Evolutionary conservation across 305 asterid species (phyloP).

Genomic region (Striga hermonthica): DNA sequence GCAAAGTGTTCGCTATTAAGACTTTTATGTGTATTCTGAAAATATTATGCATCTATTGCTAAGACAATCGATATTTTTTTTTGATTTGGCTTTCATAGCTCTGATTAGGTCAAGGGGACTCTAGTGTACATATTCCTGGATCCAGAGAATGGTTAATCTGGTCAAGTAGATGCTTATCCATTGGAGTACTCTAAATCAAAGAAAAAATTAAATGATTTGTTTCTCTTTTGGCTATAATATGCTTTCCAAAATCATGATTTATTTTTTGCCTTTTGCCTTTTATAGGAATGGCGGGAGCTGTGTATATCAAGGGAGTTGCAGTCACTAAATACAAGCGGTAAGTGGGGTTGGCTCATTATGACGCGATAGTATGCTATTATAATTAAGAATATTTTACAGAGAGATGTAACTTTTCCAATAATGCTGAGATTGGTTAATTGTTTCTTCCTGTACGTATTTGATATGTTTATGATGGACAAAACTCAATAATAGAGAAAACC

Average conservation of each 20-base stretch:
- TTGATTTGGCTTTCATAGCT: not conserved
- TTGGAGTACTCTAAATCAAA: slow-evolving; percentile 15
- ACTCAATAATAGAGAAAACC: slow-evolving; percentile 1
- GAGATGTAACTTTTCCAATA: slow-evolving; percentile 15
- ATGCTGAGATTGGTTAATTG: slow-evolving; percentile 15
- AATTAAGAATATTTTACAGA: slow-evolving; percentile 18
- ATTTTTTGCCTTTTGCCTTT: slow-evolving; percentile 20
- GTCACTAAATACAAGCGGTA: slow-evolving; percentile 88
- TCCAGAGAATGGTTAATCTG: slow-evolving; percentile 14
- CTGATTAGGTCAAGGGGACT: slow-evolving; percentile 13
- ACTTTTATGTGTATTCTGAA: slow-evolving; percentile 1
- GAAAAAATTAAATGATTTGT: not conserved
- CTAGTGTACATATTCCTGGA: not conserved
- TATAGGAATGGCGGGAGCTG: slow-evolving; percentile 97
- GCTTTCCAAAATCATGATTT: slow-evolving; percentile 1
- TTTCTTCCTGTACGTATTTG: slow-evolving; percentile 11
- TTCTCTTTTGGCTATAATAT: slow-evolving; percentile 11
- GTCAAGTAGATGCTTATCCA: slow-evolving; percentile 2
- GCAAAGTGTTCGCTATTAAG: not conserved
- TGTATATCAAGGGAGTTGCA: slow-evolving; percentile 89
- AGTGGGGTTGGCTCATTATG: slow-evolving; percentile 23
- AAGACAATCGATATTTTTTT: slow-evolving; percentile 1
- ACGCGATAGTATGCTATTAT: not conserved
- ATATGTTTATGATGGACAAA: slow-evolving; percentile 7
- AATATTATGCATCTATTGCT: slow-evolving; percentile 6